Base-by-base conservation (phyloP, 768 basidiomycete species). In the Macrocybe gigantea region DNA sequence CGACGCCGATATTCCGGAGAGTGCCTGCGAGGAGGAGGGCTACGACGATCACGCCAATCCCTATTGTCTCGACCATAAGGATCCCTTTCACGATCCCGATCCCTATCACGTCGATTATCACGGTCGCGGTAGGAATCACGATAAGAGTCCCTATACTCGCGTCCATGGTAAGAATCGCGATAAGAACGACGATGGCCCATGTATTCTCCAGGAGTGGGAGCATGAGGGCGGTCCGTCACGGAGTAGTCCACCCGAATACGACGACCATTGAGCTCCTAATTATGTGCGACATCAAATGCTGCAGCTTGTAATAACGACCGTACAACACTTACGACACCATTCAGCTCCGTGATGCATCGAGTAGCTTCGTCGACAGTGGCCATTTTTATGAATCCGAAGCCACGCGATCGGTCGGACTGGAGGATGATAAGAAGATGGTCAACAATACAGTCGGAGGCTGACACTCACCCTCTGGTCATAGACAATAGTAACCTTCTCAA, bases 371-470 rank as follows among this genome's bases (percentile, higher is more conserved):
- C 90, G n/a, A 84, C 79, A 34, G 75, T 77, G 10, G 79, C 77
- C 93, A 99, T 97, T 55, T 84, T 85, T 67, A 99, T 94, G 64
- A 99, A 99, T 38, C 95, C 95, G 55, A 99, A 99, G 8, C 95
- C 96, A 52, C 95, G 88, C 45, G 95, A 97, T 48, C 95, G 85
- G 63, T 94, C 93, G 46, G 91, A 90, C 93, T 88, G 67, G 39
- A 43, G 48, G 46, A 36, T 41, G 49, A 49, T 53, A 30, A 47
- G 38, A 30, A 47, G 38, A 57, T 43, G 55, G 52, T 54, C 42
- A 44, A 9, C 6, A 33, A 50, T 43, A 40, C 44, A 15, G n/a
- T 12, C 14, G 41, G 8, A 38, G 39, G 35, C 49, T 44, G 4
- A 3, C 33, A 78, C 93, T 63, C 60, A 96, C 94, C 65, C 93